phyloP scores from a whole-genome alignment of 495 filamentous ascomycete genomes.

The Podospora pseudopauciseta region DNA sequence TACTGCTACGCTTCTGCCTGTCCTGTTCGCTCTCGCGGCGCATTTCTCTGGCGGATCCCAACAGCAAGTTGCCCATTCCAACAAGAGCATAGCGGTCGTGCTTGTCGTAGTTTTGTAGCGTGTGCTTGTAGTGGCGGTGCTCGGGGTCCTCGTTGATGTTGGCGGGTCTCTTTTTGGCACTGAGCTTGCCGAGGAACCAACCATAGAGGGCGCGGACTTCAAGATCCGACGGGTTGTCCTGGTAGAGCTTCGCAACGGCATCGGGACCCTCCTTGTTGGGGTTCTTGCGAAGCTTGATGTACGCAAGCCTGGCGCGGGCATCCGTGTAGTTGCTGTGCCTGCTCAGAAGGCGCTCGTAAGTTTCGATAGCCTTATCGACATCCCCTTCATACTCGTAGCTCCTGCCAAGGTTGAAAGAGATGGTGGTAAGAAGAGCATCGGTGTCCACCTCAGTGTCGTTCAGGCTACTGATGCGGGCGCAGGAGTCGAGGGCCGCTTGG shows the following conservation, averaged over 20 bases:
- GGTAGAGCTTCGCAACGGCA: conserved; percentile 73
- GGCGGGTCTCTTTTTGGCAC: conserved; percentile 70
- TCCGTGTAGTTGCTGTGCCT: conserved; percentile 89
- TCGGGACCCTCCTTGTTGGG: conserved; percentile 84
- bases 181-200: conserved; percentile 78
- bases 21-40: conserved; percentile 81
- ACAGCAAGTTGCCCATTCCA: conserved; percentile 92
- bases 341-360: conserved; percentile 78
- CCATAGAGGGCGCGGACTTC: conserved; percentile 90
- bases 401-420: conserved; percentile 95
- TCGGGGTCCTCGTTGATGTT: conserved; percentile 88
- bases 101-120: conserved; percentile 89
- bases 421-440: conserved; percentile 86
- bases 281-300: conserved; percentile 79
- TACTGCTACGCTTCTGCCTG: conserved; percentile 80
- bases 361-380: conserved; percentile 75
- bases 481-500: conserved; percentile 81
- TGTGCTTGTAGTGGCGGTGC: conserved; percentile 92
- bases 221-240: conserved; percentile 72
- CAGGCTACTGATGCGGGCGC: conserved; percentile 63
- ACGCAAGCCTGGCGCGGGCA: conserved; percentile 79
- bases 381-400: conserved; percentile 84
- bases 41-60: conserved; percentile 88
- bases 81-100: conserved; percentile 92
- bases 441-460: conserved; percentile 68